phyloP scores from a whole-genome alignment of 2,329 filamentous ascomycete species.

The Colletotrichum brevisporum region DNA sequence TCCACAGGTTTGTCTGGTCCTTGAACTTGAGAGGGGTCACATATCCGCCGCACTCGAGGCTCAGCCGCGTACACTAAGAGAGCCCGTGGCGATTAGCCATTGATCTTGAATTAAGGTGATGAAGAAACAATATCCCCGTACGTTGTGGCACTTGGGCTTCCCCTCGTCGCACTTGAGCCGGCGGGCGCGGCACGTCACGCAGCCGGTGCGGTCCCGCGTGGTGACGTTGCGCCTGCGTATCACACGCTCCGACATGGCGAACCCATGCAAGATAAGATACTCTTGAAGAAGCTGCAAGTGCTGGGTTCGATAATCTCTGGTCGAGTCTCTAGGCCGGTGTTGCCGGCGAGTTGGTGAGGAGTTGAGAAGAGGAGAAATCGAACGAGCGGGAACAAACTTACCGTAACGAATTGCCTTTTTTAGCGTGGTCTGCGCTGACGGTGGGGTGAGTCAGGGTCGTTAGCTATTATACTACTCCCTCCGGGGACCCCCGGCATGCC shows the following conservation, averaged over 20 bases:
- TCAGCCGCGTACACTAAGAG: conserved; percentile 15
- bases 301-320: no score
- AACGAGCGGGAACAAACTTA: not conserved
- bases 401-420: conserved; percentile 5
- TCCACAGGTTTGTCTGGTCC: conserved; percentile 25
- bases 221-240: conserved; percentile 29
- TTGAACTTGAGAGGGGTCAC: conserved; percentile 26
- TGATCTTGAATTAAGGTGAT: not conserved
- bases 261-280: not conserved
- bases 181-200: conserved; percentile 52
- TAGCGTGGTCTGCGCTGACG: conserved; percentile 2
- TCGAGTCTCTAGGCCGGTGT: no score
- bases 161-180: conserved; percentile 61
- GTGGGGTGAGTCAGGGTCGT: not conserved
- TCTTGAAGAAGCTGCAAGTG: no score
- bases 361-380: conserved; percentile 10
- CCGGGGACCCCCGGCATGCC: no score
- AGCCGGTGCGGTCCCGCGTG: conserved; percentile 20
- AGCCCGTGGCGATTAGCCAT: not conserved
- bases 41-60: conserved; percentile 26
- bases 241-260: conserved; percentile 10
- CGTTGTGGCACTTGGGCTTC: conserved; percentile 52
- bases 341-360: not conserved
- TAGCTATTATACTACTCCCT: not conserved
- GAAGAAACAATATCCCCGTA: not conserved